Conservation (phyloP, 176 grass and related monocot species). For the Ensete ventricosum region DNA sequence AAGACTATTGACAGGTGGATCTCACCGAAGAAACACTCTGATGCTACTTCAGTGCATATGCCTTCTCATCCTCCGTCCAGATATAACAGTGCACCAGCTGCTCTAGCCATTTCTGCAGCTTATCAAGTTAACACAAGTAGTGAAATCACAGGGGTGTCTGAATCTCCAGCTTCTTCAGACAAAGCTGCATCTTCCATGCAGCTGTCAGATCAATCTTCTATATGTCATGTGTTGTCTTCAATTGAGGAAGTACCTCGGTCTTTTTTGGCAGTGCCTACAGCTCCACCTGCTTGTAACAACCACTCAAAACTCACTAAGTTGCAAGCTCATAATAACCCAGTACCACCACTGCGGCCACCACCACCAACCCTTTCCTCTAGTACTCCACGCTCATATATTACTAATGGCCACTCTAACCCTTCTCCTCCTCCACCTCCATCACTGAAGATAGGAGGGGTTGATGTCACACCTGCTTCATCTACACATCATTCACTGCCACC, state of each 20-base stretch:
- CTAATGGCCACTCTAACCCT: background rate
- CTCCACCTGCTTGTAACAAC: background rate
- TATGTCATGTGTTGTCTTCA: slow-evolving; percentile 1
- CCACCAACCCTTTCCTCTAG: background rate
- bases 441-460: too few relatives aligned
- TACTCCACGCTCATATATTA: background rate
- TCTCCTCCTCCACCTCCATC: slow-evolving; percentile 7
- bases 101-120: slow-evolving; percentile 49
- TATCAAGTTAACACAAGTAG: slow-evolving; percentile 26
- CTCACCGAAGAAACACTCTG: slow-evolving; percentile 69
- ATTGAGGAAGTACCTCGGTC: background rate
- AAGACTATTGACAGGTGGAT: slow-evolving; percentile 59
- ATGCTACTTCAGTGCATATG: slow-evolving; percentile 43
- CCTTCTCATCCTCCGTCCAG: slow-evolving; percentile 79
- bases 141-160: slow-evolving; percentile 18
- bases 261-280: background rate
- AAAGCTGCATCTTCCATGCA: slow-evolving; percentile 12
- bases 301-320: background rate
- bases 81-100: slow-evolving; percentile 70
- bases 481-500: too few relatives aligned
- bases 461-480: too few relatives aligned
- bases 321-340: background rate
- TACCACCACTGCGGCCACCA: background rate
- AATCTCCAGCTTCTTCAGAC: slow-evolving; percentile 6
- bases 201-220: background rate